Conservation (phyloP, 495 filamentous ascomycete species). For the Penicillium diatomitis region DNA sequence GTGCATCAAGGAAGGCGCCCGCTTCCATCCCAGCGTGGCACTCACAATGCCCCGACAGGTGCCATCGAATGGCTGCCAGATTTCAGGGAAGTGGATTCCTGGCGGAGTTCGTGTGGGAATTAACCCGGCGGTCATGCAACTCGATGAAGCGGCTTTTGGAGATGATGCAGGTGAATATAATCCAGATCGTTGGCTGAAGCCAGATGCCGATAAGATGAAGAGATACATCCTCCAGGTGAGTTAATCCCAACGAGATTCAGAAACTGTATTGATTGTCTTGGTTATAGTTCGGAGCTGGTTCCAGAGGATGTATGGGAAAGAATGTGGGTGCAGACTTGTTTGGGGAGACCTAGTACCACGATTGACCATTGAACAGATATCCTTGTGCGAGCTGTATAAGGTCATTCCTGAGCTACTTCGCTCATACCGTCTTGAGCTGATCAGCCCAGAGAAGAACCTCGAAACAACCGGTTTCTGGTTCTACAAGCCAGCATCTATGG, state of each 20-base stretch:
- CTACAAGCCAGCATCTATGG: not conserved
- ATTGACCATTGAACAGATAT: constrained; percentile 2
- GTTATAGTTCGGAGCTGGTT: constrained; percentile 9
- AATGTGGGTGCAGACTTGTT: not conserved
- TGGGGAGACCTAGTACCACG: not conserved
- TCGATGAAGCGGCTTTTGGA: constrained; percentile 36
- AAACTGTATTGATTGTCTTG: not conserved
- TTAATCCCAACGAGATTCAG: not conserved
- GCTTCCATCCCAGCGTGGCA: not conserved
- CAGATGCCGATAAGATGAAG: constrained; percentile 15
- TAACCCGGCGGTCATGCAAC: constrained; percentile 17
- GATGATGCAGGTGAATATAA: constrained; percentile 39
- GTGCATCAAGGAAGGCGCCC: constrained; percentile 20
- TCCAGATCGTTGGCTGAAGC: constrained; percentile 44
- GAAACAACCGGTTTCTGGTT: not conserved
- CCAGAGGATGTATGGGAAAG: constrained; percentile 12
- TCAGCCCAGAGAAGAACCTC: not conserved
- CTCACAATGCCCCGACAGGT: not conserved
- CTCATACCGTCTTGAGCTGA: not conserved
- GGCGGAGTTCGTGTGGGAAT: constrained; percentile 10
- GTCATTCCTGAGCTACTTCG: constrained; percentile 11
- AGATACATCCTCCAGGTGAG: constrained; percentile 10
- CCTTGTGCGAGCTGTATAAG: constrained; percentile 14
- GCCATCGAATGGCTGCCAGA: not conserved
- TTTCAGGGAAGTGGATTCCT: not conserved